Conservation (phyloP, 768 basidiomycete species). For the Russula dissimulans region DNA sequence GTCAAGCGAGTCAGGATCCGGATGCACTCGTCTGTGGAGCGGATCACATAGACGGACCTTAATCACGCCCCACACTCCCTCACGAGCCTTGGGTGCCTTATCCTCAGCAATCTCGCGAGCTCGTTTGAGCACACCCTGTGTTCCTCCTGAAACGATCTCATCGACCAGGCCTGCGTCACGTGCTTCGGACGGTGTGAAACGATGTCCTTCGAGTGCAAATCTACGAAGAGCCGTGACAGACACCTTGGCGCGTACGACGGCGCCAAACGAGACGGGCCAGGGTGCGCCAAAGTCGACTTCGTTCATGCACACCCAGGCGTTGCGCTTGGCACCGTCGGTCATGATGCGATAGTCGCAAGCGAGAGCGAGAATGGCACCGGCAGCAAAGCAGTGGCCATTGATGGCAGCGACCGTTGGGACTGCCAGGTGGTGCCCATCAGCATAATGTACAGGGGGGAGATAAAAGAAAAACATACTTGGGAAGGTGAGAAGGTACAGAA, state of each 20-base stretch:
- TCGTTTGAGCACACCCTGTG: constrained; percentile 51
- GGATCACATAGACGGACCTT: constrained; percentile 36
- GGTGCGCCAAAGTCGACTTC: constrained; percentile 80
- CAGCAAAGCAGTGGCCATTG: constrained; percentile 84
- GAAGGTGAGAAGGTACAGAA: constrained; percentile 60
- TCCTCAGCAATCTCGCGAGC: constrained; percentile 54
- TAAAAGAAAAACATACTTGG: constrained; percentile 43
- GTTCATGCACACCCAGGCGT: constrained; percentile 89
- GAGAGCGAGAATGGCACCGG: constrained; percentile 67
- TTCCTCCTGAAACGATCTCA: constrained; percentile 48
- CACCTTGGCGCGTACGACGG: constrained; percentile 56
- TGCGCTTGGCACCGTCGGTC: constrained; percentile 67
- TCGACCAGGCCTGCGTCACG: constrained; percentile 61
- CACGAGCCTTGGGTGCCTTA: constrained; percentile 41
- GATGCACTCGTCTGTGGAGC: background rate
- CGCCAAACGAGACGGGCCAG: constrained; percentile 64
- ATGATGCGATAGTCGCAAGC: constrained; percentile 86
- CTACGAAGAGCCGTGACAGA: constrained; percentile 59
- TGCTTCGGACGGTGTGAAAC: constrained; percentile 68
- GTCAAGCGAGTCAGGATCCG: constrained; percentile 4
- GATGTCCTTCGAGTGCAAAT: constrained; percentile 70
- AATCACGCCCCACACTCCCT: constrained; percentile 65
- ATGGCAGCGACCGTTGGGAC: constrained; percentile 75
- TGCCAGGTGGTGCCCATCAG: constrained; percentile 22
- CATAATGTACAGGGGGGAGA: background rate